phyloP scores from a whole-genome alignment of 495 filamentous ascomycete genomes.

The Aspergillus funiculosus region DNA sequence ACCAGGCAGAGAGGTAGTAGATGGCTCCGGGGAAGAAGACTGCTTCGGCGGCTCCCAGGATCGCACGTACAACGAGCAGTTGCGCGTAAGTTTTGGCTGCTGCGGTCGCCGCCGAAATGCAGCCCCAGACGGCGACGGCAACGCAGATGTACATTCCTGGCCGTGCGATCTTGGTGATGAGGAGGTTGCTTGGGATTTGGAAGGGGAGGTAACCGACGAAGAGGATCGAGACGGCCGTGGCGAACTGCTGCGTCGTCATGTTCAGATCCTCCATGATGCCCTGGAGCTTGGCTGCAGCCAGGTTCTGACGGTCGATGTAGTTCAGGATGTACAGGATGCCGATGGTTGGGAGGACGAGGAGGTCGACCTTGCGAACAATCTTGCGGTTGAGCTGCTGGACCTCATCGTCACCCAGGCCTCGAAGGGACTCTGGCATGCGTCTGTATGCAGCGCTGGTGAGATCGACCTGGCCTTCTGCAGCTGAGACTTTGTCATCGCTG shows the following conservation, averaged over 20 bases:
- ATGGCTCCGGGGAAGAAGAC: conserved; percentile 51
- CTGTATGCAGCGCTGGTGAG: conserved; percentile 18
- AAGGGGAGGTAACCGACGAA: conserved; percentile 47
- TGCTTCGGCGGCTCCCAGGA: conserved; percentile 39
- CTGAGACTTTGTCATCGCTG: conserved; percentile 24
- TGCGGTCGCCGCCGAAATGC: conserved; percentile 41
- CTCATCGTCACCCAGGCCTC: conserved; percentile 24
- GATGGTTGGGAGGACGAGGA: conserved; percentile 32
- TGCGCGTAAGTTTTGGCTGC: conserved; percentile 23
- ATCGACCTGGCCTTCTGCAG: conserved; percentile 31
- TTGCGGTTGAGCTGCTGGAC: conserved; percentile 26
- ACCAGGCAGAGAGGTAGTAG: conserved; percentile 53
- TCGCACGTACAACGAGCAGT: conserved; percentile 32
- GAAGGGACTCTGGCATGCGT: conserved; percentile 31
- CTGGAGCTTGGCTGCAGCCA: conserved; percentile 27
- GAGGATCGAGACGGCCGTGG: conserved; percentile 29
- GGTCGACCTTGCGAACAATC: conserved; percentile 39
- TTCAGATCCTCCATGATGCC: conserved; percentile 27
- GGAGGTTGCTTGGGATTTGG: conserved; percentile 55
- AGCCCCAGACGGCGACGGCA: conserved; percentile 46
- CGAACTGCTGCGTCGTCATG: conserved; percentile 27
- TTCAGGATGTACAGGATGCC: conserved; percentile 38
- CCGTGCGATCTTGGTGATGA: conserved; percentile 42
- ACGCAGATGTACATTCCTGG: conserved; percentile 30
- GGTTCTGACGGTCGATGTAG: conserved; percentile 34